phyloP scores from a whole-genome alignment of 2,329 filamentous ascomycete genomes.

The Magnaporthales sp. region DNA sequence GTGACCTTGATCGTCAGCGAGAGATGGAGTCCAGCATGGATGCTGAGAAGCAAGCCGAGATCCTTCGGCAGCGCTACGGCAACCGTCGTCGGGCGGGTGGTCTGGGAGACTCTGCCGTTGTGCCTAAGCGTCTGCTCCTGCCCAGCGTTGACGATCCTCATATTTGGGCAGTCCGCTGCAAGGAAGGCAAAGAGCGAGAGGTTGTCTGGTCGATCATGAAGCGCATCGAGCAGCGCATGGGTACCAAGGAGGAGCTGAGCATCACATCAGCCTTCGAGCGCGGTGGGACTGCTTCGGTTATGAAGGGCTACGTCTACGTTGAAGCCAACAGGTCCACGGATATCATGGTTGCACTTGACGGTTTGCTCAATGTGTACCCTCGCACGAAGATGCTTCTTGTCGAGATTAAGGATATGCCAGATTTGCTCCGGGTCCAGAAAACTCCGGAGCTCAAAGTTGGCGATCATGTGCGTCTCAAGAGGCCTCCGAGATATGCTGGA shows the following conservation, averaged over 20 bases:
- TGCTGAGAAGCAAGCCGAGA: slow-evolving; percentile 85
- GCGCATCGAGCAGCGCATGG: slow-evolving; percentile 70
- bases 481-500: slow-evolving; percentile 71
- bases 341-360: slow-evolving; percentile 73
- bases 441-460: slow-evolving; percentile 77
- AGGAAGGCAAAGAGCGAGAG: slow-evolving; percentile 91
- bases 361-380: slow-evolving; percentile 82
- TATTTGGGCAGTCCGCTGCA: slow-evolving; percentile 90
- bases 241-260: slow-evolving; percentile 69
- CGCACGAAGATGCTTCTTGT: slow-evolving; percentile 80
- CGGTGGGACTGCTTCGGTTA: slow-evolving; percentile 64
- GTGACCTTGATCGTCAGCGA: slow-evolving; percentile 86
- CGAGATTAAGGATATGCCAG: slow-evolving; percentile 95
- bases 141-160: slow-evolving; percentile 92
- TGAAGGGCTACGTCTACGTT: slow-evolving; percentile 93
- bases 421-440: slow-evolving; percentile 84
- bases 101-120: slow-evolving; percentile 61
- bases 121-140: slow-evolving; percentile 78
- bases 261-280: slow-evolving; percentile 92
- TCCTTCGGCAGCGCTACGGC: slow-evolving; percentile 80
- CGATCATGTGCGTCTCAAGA: slow-evolving; percentile 83
- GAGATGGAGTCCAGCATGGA: slow-evolving; percentile 84
- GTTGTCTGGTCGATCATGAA: slow-evolving; percentile 83
- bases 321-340: slow-evolving; percentile 84
- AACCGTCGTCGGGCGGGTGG: slow-evolving; percentile 60